These are phyloP conservation scores for Fusarium sulawesiense DNA, from an alignment of 2,329 filamentous ascomycete genomes.

Conservation along the genomic window DNA sequence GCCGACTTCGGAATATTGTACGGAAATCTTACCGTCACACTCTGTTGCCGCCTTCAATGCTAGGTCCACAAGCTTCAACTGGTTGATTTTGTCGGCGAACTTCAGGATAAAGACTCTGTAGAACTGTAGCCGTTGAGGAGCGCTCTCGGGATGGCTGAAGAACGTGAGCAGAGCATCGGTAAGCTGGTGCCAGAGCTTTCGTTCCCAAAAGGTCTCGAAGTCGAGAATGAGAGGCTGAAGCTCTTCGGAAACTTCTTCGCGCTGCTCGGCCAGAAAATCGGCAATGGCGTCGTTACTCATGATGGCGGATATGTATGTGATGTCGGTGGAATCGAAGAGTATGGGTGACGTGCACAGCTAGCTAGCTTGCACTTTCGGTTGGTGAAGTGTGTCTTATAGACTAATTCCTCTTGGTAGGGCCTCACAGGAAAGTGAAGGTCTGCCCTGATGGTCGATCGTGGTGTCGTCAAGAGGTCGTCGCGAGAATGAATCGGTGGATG, in stretches of 20 bases:
- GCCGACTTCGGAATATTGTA: constrained; percentile 16
- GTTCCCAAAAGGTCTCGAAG: constrained; percentile 98
- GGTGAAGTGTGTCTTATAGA: constrained; percentile 8
- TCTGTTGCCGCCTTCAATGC: constrained; percentile 88
- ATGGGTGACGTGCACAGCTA: constrained; percentile 39
- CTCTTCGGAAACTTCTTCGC: constrained; percentile 87
- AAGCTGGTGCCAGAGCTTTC: constrained; percentile 98
- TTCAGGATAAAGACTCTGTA: constrained; percentile 96
- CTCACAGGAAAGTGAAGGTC: background rate
- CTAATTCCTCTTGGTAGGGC: background rate
- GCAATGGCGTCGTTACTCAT: constrained; percentile 92
- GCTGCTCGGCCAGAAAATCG: constrained; percentile 91
- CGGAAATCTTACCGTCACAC: constrained; percentile 74
- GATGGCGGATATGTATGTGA: constrained; percentile 38
- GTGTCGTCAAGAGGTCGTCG: constrained; percentile 3
- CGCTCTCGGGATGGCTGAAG: constrained; percentile 86
- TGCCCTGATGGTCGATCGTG: background rate
- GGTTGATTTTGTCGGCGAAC: constrained; percentile 99
- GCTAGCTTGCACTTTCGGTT: constrained; percentile 37
- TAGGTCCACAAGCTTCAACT: constrained; percentile 93
- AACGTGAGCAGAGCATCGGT: constrained; percentile 89
- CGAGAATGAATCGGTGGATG: constrained; percentile 2
- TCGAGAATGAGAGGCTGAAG: constrained; percentile 88
- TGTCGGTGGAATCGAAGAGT: constrained; percentile 19
- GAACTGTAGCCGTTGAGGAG: constrained; percentile 84